Percentiles rank a stretch among this genome's conserved stretches.
These are phyloP conservation scores for Cucurbita maxima DNA, from an alignment of 306 rosid genomes.

Conservation along the genomic window DNA sequence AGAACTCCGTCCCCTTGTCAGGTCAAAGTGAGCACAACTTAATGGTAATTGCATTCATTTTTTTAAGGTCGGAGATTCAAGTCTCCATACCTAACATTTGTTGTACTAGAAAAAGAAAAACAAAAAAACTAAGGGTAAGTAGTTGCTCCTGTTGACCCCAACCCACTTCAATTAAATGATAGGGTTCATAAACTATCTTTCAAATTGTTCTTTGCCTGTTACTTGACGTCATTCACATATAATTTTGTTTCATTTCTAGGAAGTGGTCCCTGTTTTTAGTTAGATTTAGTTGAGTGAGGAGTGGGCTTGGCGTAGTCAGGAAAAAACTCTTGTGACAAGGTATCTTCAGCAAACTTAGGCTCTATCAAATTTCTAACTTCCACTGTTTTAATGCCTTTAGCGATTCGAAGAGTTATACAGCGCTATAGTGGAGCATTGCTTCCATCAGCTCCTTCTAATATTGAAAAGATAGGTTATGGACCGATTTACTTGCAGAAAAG, in stretches of 20 bases:
- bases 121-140: neutral
- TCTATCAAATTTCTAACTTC: slow-evolving; percentile 7
- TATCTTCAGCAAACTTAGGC: neutral
- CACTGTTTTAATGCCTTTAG: slow-evolving; percentile 34
- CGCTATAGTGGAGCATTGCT: slow-evolving; percentile 34
- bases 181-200: neutral
- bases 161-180: neutral
- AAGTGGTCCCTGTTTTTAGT: neutral
- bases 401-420: slow-evolving; percentile 54
- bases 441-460: slow-evolving; percentile 53
- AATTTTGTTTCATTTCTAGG: neutral
- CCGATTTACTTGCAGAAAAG: slow-evolving; percentile 35
- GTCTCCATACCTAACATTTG: too few relatives aligned
- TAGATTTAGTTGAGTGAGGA: neutral
- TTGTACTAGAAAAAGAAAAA: too few relatives aligned
- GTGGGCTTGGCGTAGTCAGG: neutral
- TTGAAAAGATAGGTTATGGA: slow-evolving; percentile 52
- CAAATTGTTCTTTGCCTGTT: neutral
- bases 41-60: too few relatives aligned
- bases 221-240: neutral
- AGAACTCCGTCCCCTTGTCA: neutral
- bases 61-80: too few relatives aligned
- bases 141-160: neutral
- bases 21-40: too few relatives aligned
- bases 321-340: too few relatives aligned